Evolutionary conservation across 352 stramenopile genomes (phyloP).

Genomic region (Thraustochytrium sp.): DNA sequence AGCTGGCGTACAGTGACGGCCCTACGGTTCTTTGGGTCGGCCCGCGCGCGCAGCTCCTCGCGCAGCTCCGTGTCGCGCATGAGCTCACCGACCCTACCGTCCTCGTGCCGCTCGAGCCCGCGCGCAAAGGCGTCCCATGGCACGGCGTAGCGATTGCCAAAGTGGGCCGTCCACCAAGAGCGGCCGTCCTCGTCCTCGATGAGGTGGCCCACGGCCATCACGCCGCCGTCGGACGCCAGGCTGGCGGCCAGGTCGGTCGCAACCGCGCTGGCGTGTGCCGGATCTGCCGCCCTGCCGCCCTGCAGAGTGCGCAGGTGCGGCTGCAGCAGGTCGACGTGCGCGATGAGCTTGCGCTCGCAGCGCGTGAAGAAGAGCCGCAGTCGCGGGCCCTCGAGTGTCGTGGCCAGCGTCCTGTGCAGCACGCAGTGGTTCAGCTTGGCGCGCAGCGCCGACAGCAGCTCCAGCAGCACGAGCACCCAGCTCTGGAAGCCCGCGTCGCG

Average conservation of each 20-base stretch:
- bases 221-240: not conserved
- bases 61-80: not conserved
- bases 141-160: not conserved
- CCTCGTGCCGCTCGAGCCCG: not conserved
- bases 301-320: not conserved
- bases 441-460: not conserved
- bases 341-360: not conserved
- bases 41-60: not conserved
- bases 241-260: not conserved
- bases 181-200: slow-evolving; percentile 19
- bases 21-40: not conserved
- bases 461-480: not conserved
- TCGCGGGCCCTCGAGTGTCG: not conserved
- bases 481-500: slow-evolving; percentile 21
- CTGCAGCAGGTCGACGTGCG: not conserved
- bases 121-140: not conserved
- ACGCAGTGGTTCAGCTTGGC: not conserved
- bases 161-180: not conserved
- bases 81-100: not conserved
- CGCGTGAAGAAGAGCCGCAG: not conserved
- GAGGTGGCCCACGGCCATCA: not conserved
- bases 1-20: not conserved
- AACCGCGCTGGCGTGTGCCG: not conserved
- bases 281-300: not conserved
- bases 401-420: not conserved